A percentile compares a stretch with the other conserved stretches of the same genome.
phyloP scores from a whole-genome alignment of 768 basidiomycete genomes.

The Lanmaoa rubissima region DNA sequence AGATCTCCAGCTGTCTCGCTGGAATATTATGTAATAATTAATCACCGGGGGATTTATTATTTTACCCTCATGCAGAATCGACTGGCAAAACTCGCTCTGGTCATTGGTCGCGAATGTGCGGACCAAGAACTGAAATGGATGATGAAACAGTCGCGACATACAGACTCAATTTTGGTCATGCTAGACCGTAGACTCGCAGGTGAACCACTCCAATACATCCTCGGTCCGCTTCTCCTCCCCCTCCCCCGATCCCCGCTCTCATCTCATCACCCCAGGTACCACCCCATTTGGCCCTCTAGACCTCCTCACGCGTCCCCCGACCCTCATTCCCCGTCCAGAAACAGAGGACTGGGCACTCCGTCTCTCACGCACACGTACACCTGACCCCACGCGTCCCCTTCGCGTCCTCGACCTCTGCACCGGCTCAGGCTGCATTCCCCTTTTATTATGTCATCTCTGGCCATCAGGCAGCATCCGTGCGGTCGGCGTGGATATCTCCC shows the following conservation, averaged over 20 bases:
- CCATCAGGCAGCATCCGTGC: constrained; percentile 53
- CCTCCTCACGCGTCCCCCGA: constrained; percentile 70
- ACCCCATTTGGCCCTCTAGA: constrained; percentile 86
- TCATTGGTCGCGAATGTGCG: constrained; percentile 37
- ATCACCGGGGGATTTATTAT: background rate
- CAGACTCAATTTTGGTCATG: constrained; percentile 34
- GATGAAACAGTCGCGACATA: constrained; percentile 33
- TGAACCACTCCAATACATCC: constrained; percentile 88
- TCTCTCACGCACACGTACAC: constrained; percentile 49
- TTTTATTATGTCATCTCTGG: constrained; percentile 72
- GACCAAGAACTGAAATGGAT: constrained; percentile 52
- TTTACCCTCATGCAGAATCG: constrained; percentile 13
- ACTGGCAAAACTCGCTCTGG: constrained; percentile 31
- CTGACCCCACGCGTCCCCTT: constrained; percentile 25
- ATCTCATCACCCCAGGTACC: constrained; percentile 42
- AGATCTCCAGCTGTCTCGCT: constrained; percentile 7
- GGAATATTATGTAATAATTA: constrained; percentile 19
- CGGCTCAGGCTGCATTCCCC: constrained; percentile 88
- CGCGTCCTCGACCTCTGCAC: constrained; percentile 87
- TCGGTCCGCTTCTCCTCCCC: constrained; percentile 49
- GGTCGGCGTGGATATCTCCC: constrained; percentile 67
- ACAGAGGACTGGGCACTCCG: constrained; percentile 81
- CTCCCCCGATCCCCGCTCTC: background rate
- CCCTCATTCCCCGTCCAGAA: constrained; percentile 93
- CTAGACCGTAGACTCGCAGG: constrained; percentile 59